phyloP scores from a whole-genome alignment of 768 basidiomycete genomes.

The Boletus edulis region DNA sequence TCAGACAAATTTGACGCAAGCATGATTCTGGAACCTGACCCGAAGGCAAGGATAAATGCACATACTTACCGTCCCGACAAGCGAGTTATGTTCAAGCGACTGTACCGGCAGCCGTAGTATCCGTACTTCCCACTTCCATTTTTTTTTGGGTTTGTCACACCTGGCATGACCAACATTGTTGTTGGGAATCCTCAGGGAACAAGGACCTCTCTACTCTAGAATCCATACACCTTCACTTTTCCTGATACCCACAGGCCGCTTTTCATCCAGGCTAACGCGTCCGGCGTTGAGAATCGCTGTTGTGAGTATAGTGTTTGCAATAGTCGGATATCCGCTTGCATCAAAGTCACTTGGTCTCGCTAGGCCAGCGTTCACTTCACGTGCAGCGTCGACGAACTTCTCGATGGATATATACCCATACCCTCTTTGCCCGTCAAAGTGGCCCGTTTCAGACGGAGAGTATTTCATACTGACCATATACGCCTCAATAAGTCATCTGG shows the following conservation, averaged over 20 bases:
- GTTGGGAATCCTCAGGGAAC: not conserved
- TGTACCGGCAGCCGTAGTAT: no score
- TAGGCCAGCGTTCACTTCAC: constrained; percentile 70
- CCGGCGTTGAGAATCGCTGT: constrained; percentile 91
- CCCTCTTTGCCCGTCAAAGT: constrained; percentile 92
- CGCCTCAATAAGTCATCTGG: constrained; percentile 4
- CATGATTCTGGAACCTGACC: no score
- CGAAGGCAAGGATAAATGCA: no score
- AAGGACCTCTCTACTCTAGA: constrained; percentile 52
- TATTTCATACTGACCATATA: constrained; percentile 77
- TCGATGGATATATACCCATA: constrained; percentile 92
- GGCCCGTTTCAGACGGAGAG: constrained; percentile 85
- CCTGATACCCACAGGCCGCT: constrained; percentile 76
- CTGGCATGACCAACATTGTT: no score
- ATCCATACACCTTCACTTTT: constrained; percentile 63
- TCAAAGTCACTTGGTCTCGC: constrained; percentile 74
- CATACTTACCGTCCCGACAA: no score
- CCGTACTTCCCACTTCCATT: no score
- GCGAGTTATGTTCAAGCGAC: no score
- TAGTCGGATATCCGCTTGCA: constrained; percentile 78
- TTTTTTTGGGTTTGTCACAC: no score
- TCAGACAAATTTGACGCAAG: no score
- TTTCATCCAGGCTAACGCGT: constrained; percentile 87
- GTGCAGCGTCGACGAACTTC: constrained; percentile 85
- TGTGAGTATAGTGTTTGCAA: constrained; percentile 82